Percentiles rank a stretch among this genome's conserved stretches.
phyloP scores from a whole-genome alignment of 768 basidiomycete species.

The Podaxis pistillaris region DNA sequence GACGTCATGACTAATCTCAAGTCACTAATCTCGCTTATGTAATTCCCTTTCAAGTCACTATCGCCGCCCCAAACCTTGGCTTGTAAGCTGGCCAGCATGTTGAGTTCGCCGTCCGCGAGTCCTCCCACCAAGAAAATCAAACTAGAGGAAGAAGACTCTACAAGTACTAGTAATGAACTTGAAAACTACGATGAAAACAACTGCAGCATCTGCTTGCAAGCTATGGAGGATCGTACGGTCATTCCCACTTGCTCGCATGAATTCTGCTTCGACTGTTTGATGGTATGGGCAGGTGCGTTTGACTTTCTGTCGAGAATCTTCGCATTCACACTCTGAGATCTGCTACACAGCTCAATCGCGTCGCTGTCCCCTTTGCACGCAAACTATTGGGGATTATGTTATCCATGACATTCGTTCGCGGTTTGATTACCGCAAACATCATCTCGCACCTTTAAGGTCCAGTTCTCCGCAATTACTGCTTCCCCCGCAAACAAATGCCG shows the following conservation, averaged over 20 bases:
- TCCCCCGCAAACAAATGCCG: conserved; percentile 25
- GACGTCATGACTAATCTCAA: conserved; percentile 6
- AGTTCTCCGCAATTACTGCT: conserved; percentile 41
- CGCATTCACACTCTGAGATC: not conserved
- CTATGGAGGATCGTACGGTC: conserved; percentile 73
- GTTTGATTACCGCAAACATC: conserved; percentile 81
- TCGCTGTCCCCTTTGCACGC: conserved; percentile 74
- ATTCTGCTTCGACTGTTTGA: conserved; percentile 90
- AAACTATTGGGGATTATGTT: conserved; percentile 65
- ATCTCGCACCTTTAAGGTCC: conserved; percentile 58
- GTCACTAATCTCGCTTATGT: not conserved
- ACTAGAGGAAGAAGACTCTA: not conserved
- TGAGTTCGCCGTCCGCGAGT: not conserved
- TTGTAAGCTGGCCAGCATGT: conserved; percentile 3
- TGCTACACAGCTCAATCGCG: conserved; percentile 63
- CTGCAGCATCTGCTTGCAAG: conserved; percentile 87
- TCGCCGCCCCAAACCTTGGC: not conserved
- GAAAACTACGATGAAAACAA: conserved; percentile 43
- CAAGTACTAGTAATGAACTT: conserved; percentile 11
- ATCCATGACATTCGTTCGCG: conserved; percentile 79
- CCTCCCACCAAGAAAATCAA: conserved; percentile 5
- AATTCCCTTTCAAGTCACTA: not conserved
- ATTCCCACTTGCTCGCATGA: conserved; percentile 87
- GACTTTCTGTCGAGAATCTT: not conserved
- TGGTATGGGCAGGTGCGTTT: conserved; percentile 79